A percentile compares a stretch with the other conserved stretches of the same genome.
Conservation (phyloP, 2,329 filamentous ascomycete species). For the Laburnicola sp. region DNA sequence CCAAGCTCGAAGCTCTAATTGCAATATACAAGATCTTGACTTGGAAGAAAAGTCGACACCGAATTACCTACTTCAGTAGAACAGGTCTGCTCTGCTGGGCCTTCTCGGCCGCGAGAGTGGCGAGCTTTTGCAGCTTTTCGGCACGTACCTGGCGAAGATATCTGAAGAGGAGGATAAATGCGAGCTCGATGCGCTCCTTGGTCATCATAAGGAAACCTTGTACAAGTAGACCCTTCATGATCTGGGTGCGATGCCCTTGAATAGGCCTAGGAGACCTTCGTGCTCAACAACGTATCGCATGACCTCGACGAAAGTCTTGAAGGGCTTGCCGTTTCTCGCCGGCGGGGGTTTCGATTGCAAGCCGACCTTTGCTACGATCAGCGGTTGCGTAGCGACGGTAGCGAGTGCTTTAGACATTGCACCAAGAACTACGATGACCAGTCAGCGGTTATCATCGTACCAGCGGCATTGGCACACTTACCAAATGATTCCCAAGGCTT, state of each 20-base stretch:
- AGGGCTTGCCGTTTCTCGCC: constrained; percentile 81
- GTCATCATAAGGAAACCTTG: constrained; percentile 99
- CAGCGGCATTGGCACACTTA: constrained; percentile 55
- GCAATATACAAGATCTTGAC: constrained; percentile 8
- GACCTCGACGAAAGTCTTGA: constrained; percentile 90
- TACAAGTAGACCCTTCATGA: constrained; percentile 88
- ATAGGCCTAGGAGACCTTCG: constrained; percentile 80
- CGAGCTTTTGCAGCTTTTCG: constrained; percentile 69
- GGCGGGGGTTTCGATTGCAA: constrained; percentile 91
- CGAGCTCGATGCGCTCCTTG: constrained; percentile 89
- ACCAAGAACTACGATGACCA: constrained; percentile 68
- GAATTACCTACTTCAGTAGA: constrained; percentile 32
- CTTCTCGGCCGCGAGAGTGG: constrained; percentile 64
- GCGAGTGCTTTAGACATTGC: constrained; percentile 91
- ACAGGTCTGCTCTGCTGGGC: constrained; percentile 39
- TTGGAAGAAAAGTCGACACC: not conserved
- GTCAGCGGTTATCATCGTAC: constrained; percentile 18
- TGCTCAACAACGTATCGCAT: constrained; percentile 92
- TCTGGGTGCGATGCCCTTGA: constrained; percentile 95
- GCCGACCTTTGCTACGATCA: constrained; percentile 97
- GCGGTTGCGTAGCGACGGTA: constrained; percentile 87
- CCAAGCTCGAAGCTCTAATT: constrained; percentile 5
- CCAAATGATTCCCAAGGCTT: constrained; percentile 87
- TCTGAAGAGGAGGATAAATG: constrained; percentile 83
- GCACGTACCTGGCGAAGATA: constrained; percentile 73